These are phyloP conservation scores for Cadophora sp. DNA, from an alignment of 2,329 filamentous ascomycete species.

Conservation along the genomic window DNA sequence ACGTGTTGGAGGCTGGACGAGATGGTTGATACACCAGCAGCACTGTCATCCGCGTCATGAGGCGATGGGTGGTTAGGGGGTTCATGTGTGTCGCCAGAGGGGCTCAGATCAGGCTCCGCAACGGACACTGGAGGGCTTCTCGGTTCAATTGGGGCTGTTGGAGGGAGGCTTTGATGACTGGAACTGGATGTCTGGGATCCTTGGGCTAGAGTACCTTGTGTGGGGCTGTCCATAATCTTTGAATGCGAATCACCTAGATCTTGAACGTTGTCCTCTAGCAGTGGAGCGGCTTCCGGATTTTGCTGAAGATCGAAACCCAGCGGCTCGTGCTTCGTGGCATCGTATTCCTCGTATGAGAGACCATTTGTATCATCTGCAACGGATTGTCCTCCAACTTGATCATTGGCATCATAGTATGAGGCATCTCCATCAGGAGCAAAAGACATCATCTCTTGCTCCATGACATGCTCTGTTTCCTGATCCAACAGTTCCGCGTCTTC, in stretches of 20 bases:
- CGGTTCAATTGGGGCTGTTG: conserved; percentile 9
- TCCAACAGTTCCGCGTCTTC: conserved; percentile 41
- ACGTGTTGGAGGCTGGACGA: conserved; percentile 48
- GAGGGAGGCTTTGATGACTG: conserved; percentile 7
- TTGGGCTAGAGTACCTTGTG: conserved; percentile 5
- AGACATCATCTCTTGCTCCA: conserved; percentile 37
- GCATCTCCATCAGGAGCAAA: conserved; percentile 22
- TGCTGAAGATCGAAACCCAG: conserved; percentile 7
- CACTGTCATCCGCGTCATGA: not conserved
- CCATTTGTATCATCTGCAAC: not conserved
- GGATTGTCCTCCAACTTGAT: not conserved
- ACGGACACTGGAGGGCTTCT: conserved; percentile 28
- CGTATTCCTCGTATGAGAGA: not conserved
- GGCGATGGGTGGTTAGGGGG: not conserved
- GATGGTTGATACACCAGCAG: not conserved
- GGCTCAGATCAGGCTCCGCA: conserved; percentile 2
- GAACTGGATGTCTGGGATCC: conserved; percentile 20
- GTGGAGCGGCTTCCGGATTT: not conserved
- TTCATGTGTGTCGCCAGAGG: not conserved
- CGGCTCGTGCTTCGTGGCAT: not conserved
- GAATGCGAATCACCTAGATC: not conserved
- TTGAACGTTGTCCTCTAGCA: conserved; percentile 6
- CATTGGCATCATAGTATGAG: not conserved
- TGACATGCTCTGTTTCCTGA: conserved; percentile 38
- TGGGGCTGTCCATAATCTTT: conserved; percentile 3